Percentiles rank a stretch among this genome's conserved stretches.
Conservation (phyloP, 768 basidiomycete species). For the Tricholoma furcatifolium region DNA sequence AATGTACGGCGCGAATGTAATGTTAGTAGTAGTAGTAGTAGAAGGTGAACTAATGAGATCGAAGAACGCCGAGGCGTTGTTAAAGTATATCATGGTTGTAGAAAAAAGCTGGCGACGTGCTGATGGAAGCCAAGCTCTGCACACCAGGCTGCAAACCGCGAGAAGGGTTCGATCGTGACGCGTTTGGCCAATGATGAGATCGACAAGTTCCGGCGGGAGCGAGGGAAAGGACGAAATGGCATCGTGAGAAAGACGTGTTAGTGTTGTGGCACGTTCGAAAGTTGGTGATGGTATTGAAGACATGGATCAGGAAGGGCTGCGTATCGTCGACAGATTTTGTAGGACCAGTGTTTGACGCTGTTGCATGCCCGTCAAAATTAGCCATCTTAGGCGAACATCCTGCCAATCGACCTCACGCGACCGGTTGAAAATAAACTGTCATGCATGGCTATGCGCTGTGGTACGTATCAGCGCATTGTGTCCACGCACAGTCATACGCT, state of each 20-base stretch:
- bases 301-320: neutral
- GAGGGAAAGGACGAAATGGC: neutral
- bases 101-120: slow-evolving; percentile 21
- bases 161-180: slow-evolving; percentile 13
- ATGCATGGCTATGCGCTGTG: too few relatives aligned
- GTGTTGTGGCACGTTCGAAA: too few relatives aligned
- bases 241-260: too few relatives aligned
- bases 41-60: slow-evolving; percentile 8
- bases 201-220: slow-evolving; percentile 19
- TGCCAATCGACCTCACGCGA: too few relatives aligned
- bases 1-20: slow-evolving; percentile 12
- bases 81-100: slow-evolving; percentile 7
- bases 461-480: too few relatives aligned
- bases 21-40: too few relatives aligned
- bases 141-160: slow-evolving; percentile 19
- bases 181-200: slow-evolving; percentile 18
- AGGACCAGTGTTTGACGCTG: neutral
- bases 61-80: slow-evolving; percentile 12
- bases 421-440: too few relatives aligned
- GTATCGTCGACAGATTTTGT: slow-evolving; percentile 1
- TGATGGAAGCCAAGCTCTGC: slow-evolving; percentile 18
- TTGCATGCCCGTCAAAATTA: too few relatives aligned
- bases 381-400: too few relatives aligned
- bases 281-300: too few relatives aligned
- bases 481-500: too few relatives aligned